Evolutionary conservation across 2,329 filamentous ascomycete genomes (phyloP).

Genomic region (Stromatinia cepivora): DNA sequence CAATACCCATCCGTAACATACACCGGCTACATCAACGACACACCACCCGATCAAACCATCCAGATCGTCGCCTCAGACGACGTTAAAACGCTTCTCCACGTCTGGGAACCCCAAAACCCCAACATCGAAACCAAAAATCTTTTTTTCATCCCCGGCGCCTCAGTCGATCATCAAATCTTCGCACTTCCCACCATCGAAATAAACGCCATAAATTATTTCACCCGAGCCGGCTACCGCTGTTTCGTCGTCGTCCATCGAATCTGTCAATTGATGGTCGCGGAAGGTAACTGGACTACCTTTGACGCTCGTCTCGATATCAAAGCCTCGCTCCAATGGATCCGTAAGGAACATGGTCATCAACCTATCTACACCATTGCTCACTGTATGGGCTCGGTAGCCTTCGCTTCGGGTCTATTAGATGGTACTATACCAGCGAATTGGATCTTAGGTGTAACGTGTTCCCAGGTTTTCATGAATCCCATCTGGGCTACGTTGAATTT

Average conservation of each 20-base stretch:
- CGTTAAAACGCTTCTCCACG: constrained; percentile 53
- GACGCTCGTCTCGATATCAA: constrained; percentile 60
- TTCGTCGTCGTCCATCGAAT: constrained; percentile 60
- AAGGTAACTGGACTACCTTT: constrained; percentile 57
- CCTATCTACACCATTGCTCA: constrained; percentile 60
- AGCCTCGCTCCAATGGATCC: constrained; percentile 56
- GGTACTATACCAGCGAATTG: constrained; percentile 58
- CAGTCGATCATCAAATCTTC: constrained; percentile 64
- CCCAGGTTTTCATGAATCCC: constrained; percentile 65
- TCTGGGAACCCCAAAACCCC: constrained; percentile 53
- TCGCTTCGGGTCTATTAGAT: constrained; percentile 59
- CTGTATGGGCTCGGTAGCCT: constrained; percentile 63
- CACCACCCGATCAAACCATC: constrained; percentile 46
- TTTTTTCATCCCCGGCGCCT: constrained; percentile 62
- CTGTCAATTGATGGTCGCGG: constrained; percentile 52
- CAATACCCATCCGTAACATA: constrained; percentile 54
- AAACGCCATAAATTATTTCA: constrained; percentile 65
- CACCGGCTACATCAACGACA: constrained; percentile 55
- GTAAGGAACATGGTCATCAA: constrained; percentile 41
- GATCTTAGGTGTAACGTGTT: constrained; percentile 59
- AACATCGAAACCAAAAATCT: constrained; percentile 49
- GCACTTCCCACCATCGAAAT: constrained; percentile 62
- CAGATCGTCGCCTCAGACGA: constrained; percentile 54
- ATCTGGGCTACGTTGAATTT: constrained; percentile 57
- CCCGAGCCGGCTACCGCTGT: constrained; percentile 58